Evolutionary conservation across 2,329 filamentous ascomycete genomes (phyloP).

Genomic region (Botrytis cinerea): DNA sequence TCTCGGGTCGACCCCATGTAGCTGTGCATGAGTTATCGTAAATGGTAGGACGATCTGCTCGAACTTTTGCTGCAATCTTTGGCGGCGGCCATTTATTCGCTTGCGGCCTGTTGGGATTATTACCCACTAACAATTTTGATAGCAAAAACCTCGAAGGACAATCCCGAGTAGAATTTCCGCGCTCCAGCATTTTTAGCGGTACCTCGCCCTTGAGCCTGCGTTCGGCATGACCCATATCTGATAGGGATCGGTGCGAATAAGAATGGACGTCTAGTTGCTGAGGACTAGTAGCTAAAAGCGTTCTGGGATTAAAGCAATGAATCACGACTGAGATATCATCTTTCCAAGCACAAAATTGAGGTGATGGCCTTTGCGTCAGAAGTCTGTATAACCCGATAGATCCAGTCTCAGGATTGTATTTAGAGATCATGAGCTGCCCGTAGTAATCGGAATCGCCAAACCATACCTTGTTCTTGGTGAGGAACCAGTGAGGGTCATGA

Average conservation of each 20-base stretch:
- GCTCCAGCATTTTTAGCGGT: neutral
- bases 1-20: constrained; percentile 32
- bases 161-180: neutral
- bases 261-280: constrained; percentile 44
- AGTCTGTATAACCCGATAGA: constrained; percentile 81
- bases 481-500: constrained; percentile 83
- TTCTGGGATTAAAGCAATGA: constrained; percentile 68
- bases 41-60: constrained; percentile 52
- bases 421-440: constrained; percentile 10
- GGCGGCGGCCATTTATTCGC: constrained; percentile 68
- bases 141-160: constrained; percentile 10
- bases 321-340: constrained; percentile 67
- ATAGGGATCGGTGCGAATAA: constrained; percentile 11
- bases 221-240: constrained; percentile 3
- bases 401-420: constrained; percentile 69
- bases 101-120: too few relatives aligned
- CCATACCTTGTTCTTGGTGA: constrained; percentile 80
- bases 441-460: constrained; percentile 71
- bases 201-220: constrained; percentile 14
- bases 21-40: neutral
- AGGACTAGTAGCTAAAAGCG: constrained; percentile 61
- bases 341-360: constrained; percentile 63
- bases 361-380: constrained; percentile 61
- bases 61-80: constrained; percentile 59
- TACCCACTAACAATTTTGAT: neutral